Conservation (phyloP, 495 filamentous ascomycete genomes). For the Bacidia rubella region DNA sequence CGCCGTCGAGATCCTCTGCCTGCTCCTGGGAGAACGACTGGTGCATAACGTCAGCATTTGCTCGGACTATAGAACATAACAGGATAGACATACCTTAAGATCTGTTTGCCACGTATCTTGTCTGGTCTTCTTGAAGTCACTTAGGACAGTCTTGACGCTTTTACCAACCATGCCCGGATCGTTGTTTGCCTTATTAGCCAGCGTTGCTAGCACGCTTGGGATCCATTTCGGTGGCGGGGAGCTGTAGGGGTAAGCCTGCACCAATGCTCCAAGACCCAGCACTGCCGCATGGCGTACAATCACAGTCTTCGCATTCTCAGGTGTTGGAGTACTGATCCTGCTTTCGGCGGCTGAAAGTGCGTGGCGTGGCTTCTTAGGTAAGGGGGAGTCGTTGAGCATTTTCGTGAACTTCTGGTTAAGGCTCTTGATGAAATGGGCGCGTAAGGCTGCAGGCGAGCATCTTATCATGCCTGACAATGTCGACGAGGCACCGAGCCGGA, state of each 20-base stretch:
- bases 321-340: constrained; percentile 63
- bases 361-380: constrained; percentile 57
- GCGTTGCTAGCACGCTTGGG: constrained; percentile 75
- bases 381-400: constrained; percentile 64
- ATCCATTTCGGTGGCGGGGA: constrained; percentile 89
- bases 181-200: constrained; percentile 72
- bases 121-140: constrained; percentile 98
- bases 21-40: constrained; percentile 89
- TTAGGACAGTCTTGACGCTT: constrained; percentile 89
- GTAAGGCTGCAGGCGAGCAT: constrained; percentile 76
- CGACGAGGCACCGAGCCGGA: constrained; percentile 79
- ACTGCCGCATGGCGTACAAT: constrained; percentile 82
- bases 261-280: constrained; percentile 75
- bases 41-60: background rate
- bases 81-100: constrained; percentile 58
- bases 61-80: background rate
- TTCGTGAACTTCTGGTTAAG: constrained; percentile 68
- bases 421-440: constrained; percentile 56
- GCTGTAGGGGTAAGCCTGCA: constrained; percentile 94
- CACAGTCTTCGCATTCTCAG: constrained; percentile 67
- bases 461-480: constrained; percentile 96
- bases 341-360: constrained; percentile 30
- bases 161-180: constrained; percentile 91
- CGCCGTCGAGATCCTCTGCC: constrained; percentile 87
- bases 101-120: constrained; percentile 98